Percentiles rank a stretch among this genome's conserved stretches.
These are phyloP conservation scores for Gnomoniopsis smithogilvyi DNA, from an alignment of 2,329 filamentous ascomycete genomes.

Conservation along the genomic window DNA sequence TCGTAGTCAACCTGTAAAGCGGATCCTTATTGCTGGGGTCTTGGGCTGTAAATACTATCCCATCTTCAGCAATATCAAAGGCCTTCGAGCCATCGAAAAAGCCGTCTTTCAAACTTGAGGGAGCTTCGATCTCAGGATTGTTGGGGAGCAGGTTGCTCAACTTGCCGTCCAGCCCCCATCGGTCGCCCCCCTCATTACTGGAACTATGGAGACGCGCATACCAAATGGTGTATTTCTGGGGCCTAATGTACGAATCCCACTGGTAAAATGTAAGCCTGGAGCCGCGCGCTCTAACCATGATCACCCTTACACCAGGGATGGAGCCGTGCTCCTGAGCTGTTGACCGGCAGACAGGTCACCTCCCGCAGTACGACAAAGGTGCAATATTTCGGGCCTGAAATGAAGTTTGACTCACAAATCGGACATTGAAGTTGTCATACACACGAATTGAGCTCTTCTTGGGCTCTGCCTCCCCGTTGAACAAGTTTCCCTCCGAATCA, in stretches of 20 bases:
- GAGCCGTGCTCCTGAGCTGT: no score
- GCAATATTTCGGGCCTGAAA: no score
- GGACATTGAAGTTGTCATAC: slow-evolving; percentile 31
- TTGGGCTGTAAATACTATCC: slow-evolving; percentile 32
- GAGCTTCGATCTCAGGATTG: slow-evolving; percentile 30
- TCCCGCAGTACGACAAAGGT: not conserved
- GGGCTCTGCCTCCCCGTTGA: slow-evolving; percentile 27
- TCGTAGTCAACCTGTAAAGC: slow-evolving; percentile 15
- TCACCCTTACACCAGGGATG: not conserved
- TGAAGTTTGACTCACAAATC: slow-evolving; percentile 26
- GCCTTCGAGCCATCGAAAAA: slow-evolving; percentile 20
- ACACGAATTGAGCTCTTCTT: slow-evolving; percentile 29
- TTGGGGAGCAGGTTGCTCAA: slow-evolving; percentile 32
- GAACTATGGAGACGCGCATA: slow-evolving; percentile 31
- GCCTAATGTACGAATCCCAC: slow-evolving; percentile 30
- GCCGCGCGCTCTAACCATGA: not conserved
- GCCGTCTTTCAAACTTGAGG: slow-evolving; percentile 24
- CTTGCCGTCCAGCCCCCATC: slow-evolving; percentile 28
- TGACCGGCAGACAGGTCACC: not conserved
- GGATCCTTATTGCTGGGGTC: slow-evolving; percentile 20
- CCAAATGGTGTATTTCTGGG: slow-evolving; percentile 34
- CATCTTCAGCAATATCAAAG: slow-evolving; percentile 32
- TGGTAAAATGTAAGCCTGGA: slow-evolving; percentile 17
- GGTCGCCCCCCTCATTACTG: slow-evolving; percentile 9
- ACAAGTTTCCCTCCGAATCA: slow-evolving; percentile 28